Evolutionary conservation across 139 green algal species (phyloP).

Genomic region (Zygnema circumcarinatum): DNA sequence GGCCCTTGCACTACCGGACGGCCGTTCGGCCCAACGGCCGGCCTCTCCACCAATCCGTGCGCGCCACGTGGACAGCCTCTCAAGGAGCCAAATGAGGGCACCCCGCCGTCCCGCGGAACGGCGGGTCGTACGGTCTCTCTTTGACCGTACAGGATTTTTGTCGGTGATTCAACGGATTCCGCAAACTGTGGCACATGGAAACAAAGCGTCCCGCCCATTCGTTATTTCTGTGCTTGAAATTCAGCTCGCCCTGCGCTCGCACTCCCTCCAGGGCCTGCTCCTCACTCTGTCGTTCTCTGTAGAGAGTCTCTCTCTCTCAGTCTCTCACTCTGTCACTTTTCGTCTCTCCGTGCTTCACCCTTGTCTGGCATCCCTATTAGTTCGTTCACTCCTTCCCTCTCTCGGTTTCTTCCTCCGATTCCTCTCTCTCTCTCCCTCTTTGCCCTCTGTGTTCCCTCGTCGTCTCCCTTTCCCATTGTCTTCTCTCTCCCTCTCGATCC

Average conservation of each 20-base stretch:
- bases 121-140: too few species aligned
- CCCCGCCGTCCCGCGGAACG: too few species aligned
- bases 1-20: too few species aligned
- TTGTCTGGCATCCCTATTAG: conserved; percentile 10
- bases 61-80: too few species aligned
- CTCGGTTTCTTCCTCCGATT: background rate
- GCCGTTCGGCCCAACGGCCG: too few species aligned
- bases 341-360: background rate
- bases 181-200: background rate
- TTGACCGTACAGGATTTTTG: background rate
- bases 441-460: background rate
- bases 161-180: background rate
- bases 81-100: too few species aligned
- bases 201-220: background rate
- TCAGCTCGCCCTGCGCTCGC: background rate
- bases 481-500: background rate
- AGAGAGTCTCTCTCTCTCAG: conserved; percentile 3
- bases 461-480: background rate
- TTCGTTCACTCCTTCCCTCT: background rate
- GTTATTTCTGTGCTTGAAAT: background rate
- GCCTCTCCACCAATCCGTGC: too few species aligned
- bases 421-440: background rate
- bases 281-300: conserved; percentile 8
- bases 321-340: background rate
- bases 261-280: background rate